Evolutionary conservation across 805 yeast genomes (phyloP).

Genomic region (Wickerhamomyces sydowiorum): DNA sequence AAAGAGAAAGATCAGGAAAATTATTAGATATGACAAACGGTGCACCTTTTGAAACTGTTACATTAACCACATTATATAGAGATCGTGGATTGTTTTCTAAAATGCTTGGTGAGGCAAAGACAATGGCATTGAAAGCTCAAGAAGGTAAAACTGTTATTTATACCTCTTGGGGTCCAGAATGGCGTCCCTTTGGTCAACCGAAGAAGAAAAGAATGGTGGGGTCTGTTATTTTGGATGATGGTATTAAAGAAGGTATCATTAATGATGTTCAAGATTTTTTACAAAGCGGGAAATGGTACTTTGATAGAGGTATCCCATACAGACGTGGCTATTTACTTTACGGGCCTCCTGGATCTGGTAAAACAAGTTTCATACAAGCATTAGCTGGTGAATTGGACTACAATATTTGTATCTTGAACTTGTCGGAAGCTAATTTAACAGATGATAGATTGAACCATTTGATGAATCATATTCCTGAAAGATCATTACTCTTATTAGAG

Average conservation of each 20-base stretch:
- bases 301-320: constrained; percentile 95
- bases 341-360: constrained; percentile 98
- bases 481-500: constrained; percentile 80
- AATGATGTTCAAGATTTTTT: constrained; percentile 78
- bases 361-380: constrained; percentile 93
- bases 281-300: constrained; percentile 82
- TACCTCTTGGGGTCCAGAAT: constrained; percentile 97
- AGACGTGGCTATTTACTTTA: constrained; percentile 89
- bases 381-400: constrained; percentile 95
- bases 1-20: constrained; percentile 85
- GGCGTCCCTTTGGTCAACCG: constrained; percentile 98
- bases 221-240: constrained; percentile 79
- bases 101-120: constrained; percentile 77
- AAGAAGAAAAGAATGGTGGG: constrained; percentile 78
- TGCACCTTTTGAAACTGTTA: constrained; percentile 94
- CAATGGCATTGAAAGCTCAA: constrained; percentile 69
- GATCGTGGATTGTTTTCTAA: constrained; percentile 69
- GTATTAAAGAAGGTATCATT: constrained; percentile 60
- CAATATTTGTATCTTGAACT: constrained; percentile 86
- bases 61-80: constrained; percentile 80
- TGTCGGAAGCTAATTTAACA: constrained; percentile 86
- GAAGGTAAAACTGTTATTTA: constrained; percentile 93
- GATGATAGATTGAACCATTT: constrained; percentile 92
- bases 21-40: constrained; percentile 86
- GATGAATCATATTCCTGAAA: constrained; percentile 92